Base-by-base conservation (phyloP, 2,329 filamentous ascomycete genomes). In the Fusarium protoensiforme region DNA sequence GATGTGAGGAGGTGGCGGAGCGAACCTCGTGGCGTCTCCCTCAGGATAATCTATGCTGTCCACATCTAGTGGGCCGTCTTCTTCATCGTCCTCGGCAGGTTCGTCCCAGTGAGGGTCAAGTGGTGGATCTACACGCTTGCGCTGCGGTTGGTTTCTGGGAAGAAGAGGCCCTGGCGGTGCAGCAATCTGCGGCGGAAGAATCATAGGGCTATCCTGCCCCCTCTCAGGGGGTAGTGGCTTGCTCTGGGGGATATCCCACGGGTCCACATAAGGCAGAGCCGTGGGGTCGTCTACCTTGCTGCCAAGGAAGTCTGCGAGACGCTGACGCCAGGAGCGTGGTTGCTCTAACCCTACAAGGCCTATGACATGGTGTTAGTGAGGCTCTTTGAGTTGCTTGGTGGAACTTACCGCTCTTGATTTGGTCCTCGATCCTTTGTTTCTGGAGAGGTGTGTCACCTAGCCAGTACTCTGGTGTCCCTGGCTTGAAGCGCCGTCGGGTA, bases 371-470 rank as follows among this genome's bases (percentile, higher is more conserved):
- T 56, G 46, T 75, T 48, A 66, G 53, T 39, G 33, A 35, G 20
- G 7, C 11, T 29, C 10, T 10, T 33, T 41, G 7, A 22, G 16
- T 39, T 22, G 14, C n/a, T 41, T 14, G 22, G 22, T 4, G 14
- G 60, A 33, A 66, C 78, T 73, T 68, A 77, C 79, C 61, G 7
- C 63, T 56, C 18, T 71, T 65, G n/a, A 75, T 35, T 24, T 36
- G 38, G 6, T 67, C 36, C 58, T 81, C 78, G 16, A 82, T 33
- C 11, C 59, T 64, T 48, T 68, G 75, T 66, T 72, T 75, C 68
- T 82, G 80, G 33, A 74, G 56, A 39, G 74, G 75, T 11, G 80
- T 82, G 43, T 80, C 78, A 7, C 80, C 81, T 27, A 71, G 70
- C 76, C 79, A 78, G 59, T 77, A 81, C 58, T 77, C 72, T 14